Base-by-base conservation (phyloP, 1,284 basidiomycete species). In the Mycosarcoma maydis region DNA sequence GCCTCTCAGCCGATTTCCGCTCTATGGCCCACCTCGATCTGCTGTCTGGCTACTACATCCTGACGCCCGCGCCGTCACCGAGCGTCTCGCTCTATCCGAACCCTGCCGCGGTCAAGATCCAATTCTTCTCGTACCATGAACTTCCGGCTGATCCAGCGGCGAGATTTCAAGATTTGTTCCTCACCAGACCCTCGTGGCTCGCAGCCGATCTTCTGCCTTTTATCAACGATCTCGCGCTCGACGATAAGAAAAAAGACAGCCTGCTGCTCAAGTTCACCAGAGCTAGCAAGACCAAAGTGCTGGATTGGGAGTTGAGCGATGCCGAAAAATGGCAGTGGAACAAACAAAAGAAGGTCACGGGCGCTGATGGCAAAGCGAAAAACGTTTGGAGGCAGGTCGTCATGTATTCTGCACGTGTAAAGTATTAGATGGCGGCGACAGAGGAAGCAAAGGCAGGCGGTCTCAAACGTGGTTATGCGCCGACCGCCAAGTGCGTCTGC, bases 201-300 rank as follows among this genome's bases (percentile, higher is more conserved):
- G 69, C 72, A 2, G 65, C 75, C 13, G 80, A 82, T 30, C 68
- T 82, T 11, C 38, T 65, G 10, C 81, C 81, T 88, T 80, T 78
- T 24, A 47, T 80, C 30, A 41, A 68, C 11, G 67, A 72, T 19
- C 51, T 80, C 10, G 64, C 72, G 14, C 45, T 60, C 9, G 50
- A 75, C 30, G 44, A 27, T 3, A 71, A 74, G 44, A 62, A 62
- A 39, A 45, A 64, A 34, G 77, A 80, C 30, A 43, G 48, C 4
- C 51, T 80, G 17, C 37, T 80, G 43, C 47, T 80, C 14, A 80
- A 77, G 44, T 76, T 68, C 33, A 51, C 65, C 3, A 51, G 74
- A 27, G 57, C 67, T 1, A 69, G 55, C 26, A 61, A 46, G 40
- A 34, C 57, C n/a, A 72, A 73, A 41, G 58, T 76, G 29, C 48